Percentiles rank a stretch among this genome's conserved stretches.
These are phyloP conservation scores for Neohortaea acidophila DNA, from an alignment of 495 filamentous ascomycete species.

Conservation along the genomic window DNA sequence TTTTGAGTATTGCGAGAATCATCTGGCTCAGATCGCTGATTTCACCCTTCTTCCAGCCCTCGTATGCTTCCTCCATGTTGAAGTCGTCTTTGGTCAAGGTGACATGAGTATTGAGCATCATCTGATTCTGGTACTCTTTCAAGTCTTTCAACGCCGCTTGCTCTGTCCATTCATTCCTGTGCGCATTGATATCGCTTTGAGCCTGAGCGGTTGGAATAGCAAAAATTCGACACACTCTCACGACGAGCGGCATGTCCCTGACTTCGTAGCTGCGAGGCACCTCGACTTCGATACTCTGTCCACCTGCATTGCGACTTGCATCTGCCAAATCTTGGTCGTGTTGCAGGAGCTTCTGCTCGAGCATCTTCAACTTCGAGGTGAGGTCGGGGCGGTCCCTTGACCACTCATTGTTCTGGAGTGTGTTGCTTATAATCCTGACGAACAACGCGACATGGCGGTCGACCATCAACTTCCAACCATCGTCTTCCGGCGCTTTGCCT, in stretches of 20 bases:
- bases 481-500: slow-evolving; percentile 66
- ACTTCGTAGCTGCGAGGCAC: slow-evolving; percentile 77
- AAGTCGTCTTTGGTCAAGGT: slow-evolving; percentile 77
- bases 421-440: slow-evolving; percentile 66
- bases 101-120: slow-evolving; percentile 63
- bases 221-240: slow-evolving; percentile 72
- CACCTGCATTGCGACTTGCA: slow-evolving; percentile 37
- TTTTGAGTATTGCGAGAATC: slow-evolving; percentile 76
- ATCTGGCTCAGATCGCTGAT: slow-evolving; percentile 71
- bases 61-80: slow-evolving; percentile 76
- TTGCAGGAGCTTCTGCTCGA: slow-evolving; percentile 88
- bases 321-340: slow-evolving; percentile 79
- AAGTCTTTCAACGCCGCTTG: slow-evolving; percentile 78
- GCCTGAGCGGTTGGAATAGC: slow-evolving; percentile 57
- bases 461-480: slow-evolving; percentile 81
- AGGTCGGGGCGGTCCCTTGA: slow-evolving; percentile 70
- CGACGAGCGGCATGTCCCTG: slow-evolving; percentile 91
- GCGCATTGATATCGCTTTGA: slow-evolving; percentile 70
- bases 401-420: slow-evolving; percentile 67
- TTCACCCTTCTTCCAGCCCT: slow-evolving; percentile 78
- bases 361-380: slow-evolving; percentile 53
- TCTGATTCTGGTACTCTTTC: slow-evolving; percentile 78
- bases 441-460: slow-evolving; percentile 93
- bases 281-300: slow-evolving; percentile 52
- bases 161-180: slow-evolving; percentile 74